phyloP scores from a whole-genome alignment of 495 filamentous ascomycete genomes.

The Immersiella caudata region DNA sequence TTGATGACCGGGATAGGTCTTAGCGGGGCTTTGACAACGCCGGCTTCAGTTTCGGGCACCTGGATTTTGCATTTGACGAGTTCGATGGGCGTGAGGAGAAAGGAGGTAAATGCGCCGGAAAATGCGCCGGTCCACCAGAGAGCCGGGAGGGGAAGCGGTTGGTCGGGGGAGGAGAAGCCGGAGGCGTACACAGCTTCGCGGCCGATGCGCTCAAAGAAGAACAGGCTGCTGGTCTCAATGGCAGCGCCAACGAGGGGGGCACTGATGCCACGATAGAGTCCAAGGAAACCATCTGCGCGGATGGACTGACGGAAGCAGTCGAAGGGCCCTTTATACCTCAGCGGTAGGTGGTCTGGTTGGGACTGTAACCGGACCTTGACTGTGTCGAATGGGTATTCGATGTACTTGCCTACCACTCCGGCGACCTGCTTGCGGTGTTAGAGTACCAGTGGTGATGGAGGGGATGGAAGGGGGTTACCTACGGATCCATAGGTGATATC shows the following conservation, averaged over 20 bases:
- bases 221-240: conserved; percentile 89
- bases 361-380: conserved; percentile 84
- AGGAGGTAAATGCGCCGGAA: conserved; percentile 85
- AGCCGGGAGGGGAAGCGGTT: conserved; percentile 67
- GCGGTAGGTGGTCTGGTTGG: conserved; percentile 80
- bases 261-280: conserved; percentile 90
- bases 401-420: conserved; percentile 89
- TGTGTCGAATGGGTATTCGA: conserved; percentile 98
- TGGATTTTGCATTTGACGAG: conserved; percentile 99
- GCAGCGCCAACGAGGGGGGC: conserved; percentile 91
- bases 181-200: conserved; percentile 59
- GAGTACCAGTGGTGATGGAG: conserved; percentile 15
- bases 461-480: conserved; percentile 35
- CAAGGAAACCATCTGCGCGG: conserved; percentile 70
- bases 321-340: conserved; percentile 81
- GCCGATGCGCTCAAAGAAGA: conserved; percentile 80
- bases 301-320: conserved; percentile 93
- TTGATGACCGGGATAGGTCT: conserved; percentile 61
- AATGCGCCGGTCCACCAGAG: conserved; percentile 77
- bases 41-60: conserved; percentile 54
- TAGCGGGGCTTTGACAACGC: conserved; percentile 31
- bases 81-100: conserved; percentile 93
- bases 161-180: conserved; percentile 54
- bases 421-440: conserved; percentile 60
- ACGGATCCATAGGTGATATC: conserved; percentile 86